Base-by-base conservation (phyloP, 495 filamentous ascomycete species). In the Thermochaetoides thermophila region DNA sequence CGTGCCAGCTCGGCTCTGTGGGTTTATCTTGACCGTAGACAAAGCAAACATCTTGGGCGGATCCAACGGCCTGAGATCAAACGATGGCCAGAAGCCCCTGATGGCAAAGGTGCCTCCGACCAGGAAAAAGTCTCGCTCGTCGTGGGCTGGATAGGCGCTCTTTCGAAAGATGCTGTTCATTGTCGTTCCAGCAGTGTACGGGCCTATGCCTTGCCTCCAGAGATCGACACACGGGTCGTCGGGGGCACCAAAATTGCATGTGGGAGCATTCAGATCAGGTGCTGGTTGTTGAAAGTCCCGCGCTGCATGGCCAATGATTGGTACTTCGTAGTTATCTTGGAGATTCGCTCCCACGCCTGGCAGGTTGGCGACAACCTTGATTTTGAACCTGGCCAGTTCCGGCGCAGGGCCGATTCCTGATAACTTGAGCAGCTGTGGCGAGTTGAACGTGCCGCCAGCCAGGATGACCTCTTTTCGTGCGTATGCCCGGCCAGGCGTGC, bases 241-340 rank as follows among this genome's bases (percentile, higher is more conserved):
- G 4, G 39, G 39, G 17, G 34, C 31, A 31, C 46, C 46, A 27
- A 46, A 50, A 16, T 29, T 33, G 40, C 46, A 50, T 9, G 19
- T n/a, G 7, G 21, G 34, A 20, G 38, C 39, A 24, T 18, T 5
- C 25, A 25, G 21, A 34, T 25, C 5, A 24, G 41, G 40, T 21
- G 17, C 25, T 3, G 37, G 15, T 20, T 11, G 14, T 29, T 40
- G 32, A 9, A 22, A 21, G 7, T 16, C 27, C 4, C 13, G 4
- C 11, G n/a, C 13, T 16, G 27, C 9, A 16, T 16, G 7, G 27
- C 27, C 27, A 5, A 29, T 16, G 27, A 29, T 17, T 57, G 13
- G 60, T 61, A 42, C 74, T 34, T 76, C 73, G 39, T 71, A 66
- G 45, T 70, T 71, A 46, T 78, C 71, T 41, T 76, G 70, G 14